Conservation (phyloP, 179 eudicot species). For the Nepenthes alata region DNA sequence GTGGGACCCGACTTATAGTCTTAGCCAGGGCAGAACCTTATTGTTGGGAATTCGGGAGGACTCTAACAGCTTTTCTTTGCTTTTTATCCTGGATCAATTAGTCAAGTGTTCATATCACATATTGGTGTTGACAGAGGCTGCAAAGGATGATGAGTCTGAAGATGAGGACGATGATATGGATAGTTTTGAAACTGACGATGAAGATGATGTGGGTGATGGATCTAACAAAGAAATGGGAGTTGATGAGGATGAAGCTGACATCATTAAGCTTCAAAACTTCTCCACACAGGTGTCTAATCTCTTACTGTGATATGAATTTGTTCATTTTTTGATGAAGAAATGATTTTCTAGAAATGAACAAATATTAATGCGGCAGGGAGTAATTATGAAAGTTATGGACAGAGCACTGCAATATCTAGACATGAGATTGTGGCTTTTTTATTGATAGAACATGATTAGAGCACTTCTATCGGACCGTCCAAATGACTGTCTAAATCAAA, state of each 20-base stretch:
- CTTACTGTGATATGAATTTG: not conserved
- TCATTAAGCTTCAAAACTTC: constrained; percentile 51
- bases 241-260: constrained; percentile 86
- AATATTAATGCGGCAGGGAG: too few species aligned
- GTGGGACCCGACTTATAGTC: too few species aligned
- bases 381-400: too few species aligned
- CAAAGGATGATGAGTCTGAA: constrained; percentile 56
- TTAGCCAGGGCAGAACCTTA: too few species aligned
- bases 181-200: constrained; percentile 70
- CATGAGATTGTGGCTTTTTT: too few species aligned
- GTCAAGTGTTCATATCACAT: not conserved
- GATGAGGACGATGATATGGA: constrained; percentile 80
- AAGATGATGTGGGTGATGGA: constrained; percentile 47
- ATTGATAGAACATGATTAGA: too few species aligned
- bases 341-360: not conserved
- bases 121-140: constrained; percentile 47
- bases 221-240: constrained; percentile 94
- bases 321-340: not conserved
- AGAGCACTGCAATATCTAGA: too few species aligned
- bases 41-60: too few species aligned
- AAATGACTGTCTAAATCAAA: too few species aligned
- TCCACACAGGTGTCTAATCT: constrained; percentile 68
- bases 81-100: not conserved
- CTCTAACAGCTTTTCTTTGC: not conserved
- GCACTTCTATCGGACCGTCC: too few species aligned